Evolutionary conservation across 495 filamentous ascomycete genomes (phyloP).

Genomic region (Amphirosellinia nigrospora): DNA sequence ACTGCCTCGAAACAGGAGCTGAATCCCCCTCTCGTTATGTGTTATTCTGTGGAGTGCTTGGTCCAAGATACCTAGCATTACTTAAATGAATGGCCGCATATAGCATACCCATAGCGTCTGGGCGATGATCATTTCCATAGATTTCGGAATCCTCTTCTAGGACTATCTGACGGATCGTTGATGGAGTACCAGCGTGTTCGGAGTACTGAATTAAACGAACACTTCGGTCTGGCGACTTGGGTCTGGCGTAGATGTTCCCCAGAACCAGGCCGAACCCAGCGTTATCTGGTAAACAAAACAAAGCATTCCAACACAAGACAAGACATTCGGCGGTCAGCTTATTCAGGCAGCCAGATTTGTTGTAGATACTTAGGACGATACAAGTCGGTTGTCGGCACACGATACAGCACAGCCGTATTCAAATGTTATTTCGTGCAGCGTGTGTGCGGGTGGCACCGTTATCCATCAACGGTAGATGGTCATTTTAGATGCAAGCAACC

Average conservation of each 20-base stretch:
- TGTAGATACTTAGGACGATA: neutral
- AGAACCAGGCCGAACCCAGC: neutral
- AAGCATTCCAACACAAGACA: neutral
- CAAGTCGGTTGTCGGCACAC: conserved; percentile 14
- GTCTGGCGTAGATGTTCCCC: neutral
- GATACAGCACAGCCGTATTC: neutral
- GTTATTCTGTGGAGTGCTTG: neutral
- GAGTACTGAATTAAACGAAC: conserved; percentile 2
- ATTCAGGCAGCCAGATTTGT: neutral
- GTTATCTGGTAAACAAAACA: neutral
- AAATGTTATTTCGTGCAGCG: neutral
- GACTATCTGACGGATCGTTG: neutral
- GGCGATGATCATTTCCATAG: no score
- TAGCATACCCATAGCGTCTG: no score
- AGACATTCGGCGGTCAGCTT: neutral
- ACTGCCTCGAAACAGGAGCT: conserved; percentile 21
- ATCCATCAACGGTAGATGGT: neutral
- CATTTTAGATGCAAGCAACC: neutral
- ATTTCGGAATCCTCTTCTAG: neutral
- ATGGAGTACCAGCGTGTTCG: neutral
- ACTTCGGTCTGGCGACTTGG: neutral
- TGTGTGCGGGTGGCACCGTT: neutral
- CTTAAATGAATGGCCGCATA: neutral
- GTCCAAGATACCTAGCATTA: neutral
- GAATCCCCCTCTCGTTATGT: neutral